These are phyloP conservation scores for Camellia oleifera DNA, from an alignment of 179 eudicot genomes.

Conservation along the genomic window DNA sequence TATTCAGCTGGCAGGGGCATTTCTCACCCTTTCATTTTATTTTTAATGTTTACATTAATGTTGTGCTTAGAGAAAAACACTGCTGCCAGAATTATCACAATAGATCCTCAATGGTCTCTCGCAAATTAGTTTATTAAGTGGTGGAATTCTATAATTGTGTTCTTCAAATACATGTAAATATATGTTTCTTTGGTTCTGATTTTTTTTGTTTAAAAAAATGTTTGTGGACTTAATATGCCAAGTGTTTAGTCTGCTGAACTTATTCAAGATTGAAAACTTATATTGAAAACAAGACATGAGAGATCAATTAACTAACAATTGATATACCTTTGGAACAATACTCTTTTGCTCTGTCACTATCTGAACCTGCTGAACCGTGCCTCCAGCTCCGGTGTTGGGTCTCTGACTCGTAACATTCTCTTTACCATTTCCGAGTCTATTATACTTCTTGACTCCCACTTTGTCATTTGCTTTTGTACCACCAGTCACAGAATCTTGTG, in stretches of 20 bases:
- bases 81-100: too few species aligned
- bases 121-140: not conserved
- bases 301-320: not conserved
- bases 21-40: too few species aligned
- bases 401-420: constrained; percentile 31
- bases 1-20: too few species aligned
- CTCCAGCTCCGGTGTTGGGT: constrained; percentile 23
- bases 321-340: constrained; percentile 37
- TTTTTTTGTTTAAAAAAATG: too few species aligned
- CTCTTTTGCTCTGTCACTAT: constrained; percentile 22
- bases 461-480: constrained; percentile 2
- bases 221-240: not conserved
- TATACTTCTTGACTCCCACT: constrained; percentile 20
- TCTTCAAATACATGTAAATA: not conserved
- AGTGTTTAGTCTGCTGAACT: not conserved
- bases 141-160: not conserved
- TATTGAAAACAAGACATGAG: not conserved
- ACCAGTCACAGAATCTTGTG: not conserved
- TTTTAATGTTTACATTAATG: too few species aligned
- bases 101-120: too few species aligned
- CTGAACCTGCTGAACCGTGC: constrained; percentile 22
- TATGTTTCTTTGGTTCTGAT: too few species aligned
- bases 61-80: too few species aligned
- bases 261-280: not conserved
- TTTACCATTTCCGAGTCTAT: constrained; percentile 30